Conservation (phyloP, 1,284 basidiomycete genomes). For the Sphagnurus paluster region DNA sequence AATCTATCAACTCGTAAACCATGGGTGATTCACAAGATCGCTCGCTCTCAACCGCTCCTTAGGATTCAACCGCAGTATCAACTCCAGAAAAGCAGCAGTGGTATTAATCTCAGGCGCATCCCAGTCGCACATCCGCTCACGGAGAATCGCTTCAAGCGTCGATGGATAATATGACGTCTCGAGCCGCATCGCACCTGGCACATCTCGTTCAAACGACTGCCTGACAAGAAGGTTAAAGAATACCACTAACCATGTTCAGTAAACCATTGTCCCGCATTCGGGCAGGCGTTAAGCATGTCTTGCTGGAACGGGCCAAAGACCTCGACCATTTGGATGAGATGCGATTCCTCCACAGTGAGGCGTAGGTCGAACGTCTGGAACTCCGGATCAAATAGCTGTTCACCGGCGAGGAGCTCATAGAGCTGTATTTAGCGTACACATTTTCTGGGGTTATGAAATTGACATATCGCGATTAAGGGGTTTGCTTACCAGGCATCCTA, state of each 20-base stretch:
- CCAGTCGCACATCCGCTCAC: slow-evolving; percentile 17
- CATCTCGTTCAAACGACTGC: background rate
- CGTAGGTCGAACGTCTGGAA: slow-evolving; percentile 27
- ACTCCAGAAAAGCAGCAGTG: slow-evolving; percentile 21
- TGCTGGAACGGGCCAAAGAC: slow-evolving; percentile 22
- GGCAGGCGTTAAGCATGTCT: slow-evolving; percentile 20
- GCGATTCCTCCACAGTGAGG: slow-evolving; percentile 26
- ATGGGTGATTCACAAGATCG: slow-evolving; percentile 25
- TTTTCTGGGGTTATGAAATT: background rate
- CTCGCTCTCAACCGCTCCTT: slow-evolving; percentile 17
- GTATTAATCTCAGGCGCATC: no score
- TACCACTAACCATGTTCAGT: slow-evolving; percentile 21
- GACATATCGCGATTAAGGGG: background rate
- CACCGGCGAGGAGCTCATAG: slow-evolving; percentile 26
- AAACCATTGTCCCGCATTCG: slow-evolving; percentile 23
- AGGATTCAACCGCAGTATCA: slow-evolving; percentile 22
- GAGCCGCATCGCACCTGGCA: slow-evolving; percentile 19
- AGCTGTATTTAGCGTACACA: slow-evolving; percentile 16
- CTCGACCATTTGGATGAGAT: slow-evolving; percentile 29
- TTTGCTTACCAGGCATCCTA: slow-evolving; percentile 28
- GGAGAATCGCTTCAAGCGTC: slow-evolving; percentile 21
- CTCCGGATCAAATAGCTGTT: slow-evolving; percentile 26
- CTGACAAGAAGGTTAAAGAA: background rate
- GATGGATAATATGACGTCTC: slow-evolving; percentile 27
- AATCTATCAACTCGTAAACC: slow-evolving; percentile 20